Evolutionary conservation across 2,329 filamentous ascomycete species (phyloP).

Genomic region (Colletotrichum sp.): DNA sequence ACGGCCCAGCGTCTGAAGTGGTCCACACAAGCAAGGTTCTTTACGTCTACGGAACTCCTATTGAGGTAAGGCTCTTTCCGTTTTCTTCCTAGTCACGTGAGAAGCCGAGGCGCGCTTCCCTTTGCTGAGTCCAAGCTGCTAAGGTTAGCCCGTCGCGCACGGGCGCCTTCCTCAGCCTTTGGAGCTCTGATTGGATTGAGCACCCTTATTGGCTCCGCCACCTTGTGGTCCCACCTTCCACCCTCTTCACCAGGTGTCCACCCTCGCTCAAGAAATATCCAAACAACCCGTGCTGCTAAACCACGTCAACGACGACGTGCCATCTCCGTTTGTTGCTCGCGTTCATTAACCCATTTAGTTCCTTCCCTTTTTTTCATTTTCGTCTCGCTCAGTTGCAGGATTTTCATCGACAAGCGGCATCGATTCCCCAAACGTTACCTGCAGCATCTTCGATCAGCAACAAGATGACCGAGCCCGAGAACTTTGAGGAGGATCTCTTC

Average conservation of each 20-base stretch:
- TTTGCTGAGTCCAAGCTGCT: not conserved
- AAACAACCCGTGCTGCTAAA: conserved; percentile 2
- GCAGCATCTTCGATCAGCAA: not conserved
- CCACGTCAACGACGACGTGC: not conserved
- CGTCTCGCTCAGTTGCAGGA: not conserved
- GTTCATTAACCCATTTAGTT: not conserved
- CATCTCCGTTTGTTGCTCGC: not conserved
- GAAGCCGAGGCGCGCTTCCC: not conserved
- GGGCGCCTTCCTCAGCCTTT: not conserved
- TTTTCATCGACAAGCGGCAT: not conserved
- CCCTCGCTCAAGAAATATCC: conserved; percentile 16
- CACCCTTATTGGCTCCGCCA: conserved; percentile 5
- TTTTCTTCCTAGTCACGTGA: not conserved
- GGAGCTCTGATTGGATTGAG: conserved; percentile 19
- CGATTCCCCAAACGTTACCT: too few species aligned
- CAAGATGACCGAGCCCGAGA: conserved; percentile 79
- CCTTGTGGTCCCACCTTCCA: conserved; percentile 6
- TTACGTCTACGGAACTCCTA: not conserved
- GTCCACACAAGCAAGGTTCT: not conserved
- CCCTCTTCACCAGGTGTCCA: not conserved
- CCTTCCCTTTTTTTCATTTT: not conserved
- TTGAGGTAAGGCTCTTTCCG: not conserved
- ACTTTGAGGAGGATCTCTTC: conserved; percentile 93
- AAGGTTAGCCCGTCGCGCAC: not conserved
- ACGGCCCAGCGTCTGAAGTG: not conserved